Conservation (phyloP, 2,329 filamentous ascomycete species). For the Calonectria pauciramosa region DNA sequence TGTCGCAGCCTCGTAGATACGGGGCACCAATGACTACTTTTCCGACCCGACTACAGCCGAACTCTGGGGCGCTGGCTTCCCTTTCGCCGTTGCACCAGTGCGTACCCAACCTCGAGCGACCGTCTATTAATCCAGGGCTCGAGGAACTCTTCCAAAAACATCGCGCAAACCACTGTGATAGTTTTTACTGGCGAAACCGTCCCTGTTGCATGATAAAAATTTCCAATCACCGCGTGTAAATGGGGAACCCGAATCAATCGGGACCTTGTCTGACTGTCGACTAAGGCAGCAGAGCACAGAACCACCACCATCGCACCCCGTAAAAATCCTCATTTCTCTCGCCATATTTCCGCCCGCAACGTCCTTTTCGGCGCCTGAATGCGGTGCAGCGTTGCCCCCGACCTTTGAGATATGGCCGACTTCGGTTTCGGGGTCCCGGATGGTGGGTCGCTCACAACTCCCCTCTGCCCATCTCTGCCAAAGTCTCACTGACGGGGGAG, state of each 20-base stretch:
- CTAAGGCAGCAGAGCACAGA: slow-evolving; percentile 21
- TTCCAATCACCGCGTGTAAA: slow-evolving; percentile 4
- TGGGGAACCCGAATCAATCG: not conserved
- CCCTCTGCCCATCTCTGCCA: slow-evolving; percentile 23
- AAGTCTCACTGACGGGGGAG: slow-evolving; percentile 41
- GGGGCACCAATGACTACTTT: slow-evolving; percentile 38
- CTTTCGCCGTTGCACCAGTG: slow-evolving; percentile 18
- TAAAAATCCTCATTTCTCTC: not conserved
- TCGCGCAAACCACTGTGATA: not conserved
- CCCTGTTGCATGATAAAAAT: not conserved
- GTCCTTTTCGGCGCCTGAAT: slow-evolving; percentile 27
- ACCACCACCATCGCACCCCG: slow-evolving; percentile 16
- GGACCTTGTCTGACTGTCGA: slow-evolving; percentile 18
- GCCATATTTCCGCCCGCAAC: slow-evolving; percentile 11
- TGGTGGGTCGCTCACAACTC: slow-evolving; percentile 44
- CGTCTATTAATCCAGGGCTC: not conserved
- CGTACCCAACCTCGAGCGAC: not conserved
- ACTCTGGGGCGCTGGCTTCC: slow-evolving; percentile 6
- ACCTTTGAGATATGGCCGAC: slow-evolving; percentile 50
- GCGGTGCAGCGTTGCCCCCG: slow-evolving; percentile 22
- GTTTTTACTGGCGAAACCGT: not conserved
- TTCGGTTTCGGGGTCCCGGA: slow-evolving; percentile 52
- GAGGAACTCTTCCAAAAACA: not conserved
- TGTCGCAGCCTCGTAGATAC: slow-evolving; percentile 6
- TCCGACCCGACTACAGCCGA: slow-evolving; percentile 45